A percentile compares a stretch with the other conserved stretches of the same genome.
phyloP scores from a whole-genome alignment of 768 basidiomycete species.

The Dioszegia aurantiaca region DNA sequence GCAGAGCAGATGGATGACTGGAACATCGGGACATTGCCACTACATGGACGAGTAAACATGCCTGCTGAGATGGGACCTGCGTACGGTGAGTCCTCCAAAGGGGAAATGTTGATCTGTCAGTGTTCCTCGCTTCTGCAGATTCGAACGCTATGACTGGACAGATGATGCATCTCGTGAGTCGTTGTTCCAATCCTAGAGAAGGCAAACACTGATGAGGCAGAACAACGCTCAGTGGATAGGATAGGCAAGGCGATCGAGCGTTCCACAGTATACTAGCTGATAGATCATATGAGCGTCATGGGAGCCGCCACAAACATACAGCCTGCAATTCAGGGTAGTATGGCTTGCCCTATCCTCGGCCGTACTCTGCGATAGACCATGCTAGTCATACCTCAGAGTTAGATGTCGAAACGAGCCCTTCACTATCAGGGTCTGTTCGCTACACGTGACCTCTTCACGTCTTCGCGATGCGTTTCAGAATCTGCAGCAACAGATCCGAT shows the following conservation, averaged over 20 bases:
- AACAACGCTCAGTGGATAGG: conserved; percentile 52
- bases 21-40: conserved; percentile 56
- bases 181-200: not conserved
- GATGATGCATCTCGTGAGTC: conserved; percentile 47
- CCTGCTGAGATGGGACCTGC: conserved; percentile 61
- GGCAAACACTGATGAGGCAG: conserved; percentile 17
- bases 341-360: too few relatives aligned
- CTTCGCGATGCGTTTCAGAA: too few relatives aligned
- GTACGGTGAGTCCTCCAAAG: conserved; percentile 49
- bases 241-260: conserved; percentile 13
- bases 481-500: too few relatives aligned
- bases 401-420: too few relatives aligned
- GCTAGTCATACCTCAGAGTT: too few relatives aligned
- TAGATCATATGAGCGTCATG: too few relatives aligned
- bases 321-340: too few relatives aligned
- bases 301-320: not conserved
- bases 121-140: conserved; percentile 37
- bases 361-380: too few relatives aligned
- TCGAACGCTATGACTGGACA: conserved; percentile 50
- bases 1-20: conserved; percentile 62
- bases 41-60: conserved; percentile 58
- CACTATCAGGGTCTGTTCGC: too few relatives aligned
- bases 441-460: too few relatives aligned
- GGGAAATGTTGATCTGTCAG: conserved; percentile 3
- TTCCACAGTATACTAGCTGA: too few relatives aligned